Evolutionary conservation across 208 protist genomes (phyloP).

Genomic region (Porcisia deanei): DNA sequence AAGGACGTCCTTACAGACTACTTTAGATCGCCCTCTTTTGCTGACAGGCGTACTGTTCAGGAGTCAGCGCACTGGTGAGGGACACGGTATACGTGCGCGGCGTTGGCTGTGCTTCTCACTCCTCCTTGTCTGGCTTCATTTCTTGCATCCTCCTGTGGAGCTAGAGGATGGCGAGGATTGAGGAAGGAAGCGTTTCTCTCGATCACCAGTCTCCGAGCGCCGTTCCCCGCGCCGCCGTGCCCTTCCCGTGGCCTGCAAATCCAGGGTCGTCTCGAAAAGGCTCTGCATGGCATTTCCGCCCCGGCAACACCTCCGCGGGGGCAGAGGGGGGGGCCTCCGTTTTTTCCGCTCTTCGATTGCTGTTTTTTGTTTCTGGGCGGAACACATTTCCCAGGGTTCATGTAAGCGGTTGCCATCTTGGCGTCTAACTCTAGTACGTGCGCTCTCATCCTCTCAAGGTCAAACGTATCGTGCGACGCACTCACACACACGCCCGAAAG

Average conservation of each 20-base stretch:
- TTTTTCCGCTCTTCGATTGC: neutral
- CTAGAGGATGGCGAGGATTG: neutral
- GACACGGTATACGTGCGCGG: neutral
- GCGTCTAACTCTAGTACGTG: neutral
- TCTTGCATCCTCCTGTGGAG: neutral
- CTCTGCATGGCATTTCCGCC: neutral
- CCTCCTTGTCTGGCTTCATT: neutral
- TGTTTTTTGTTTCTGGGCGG: neutral
- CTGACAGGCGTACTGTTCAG: constrained; percentile 18
- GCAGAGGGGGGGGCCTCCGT: neutral
- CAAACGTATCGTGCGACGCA: neutral
- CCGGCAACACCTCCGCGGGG: neutral
- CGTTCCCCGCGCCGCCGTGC: neutral
- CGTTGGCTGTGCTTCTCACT: neutral
- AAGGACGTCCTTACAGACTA: constrained; percentile 40
- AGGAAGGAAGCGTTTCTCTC: neutral
- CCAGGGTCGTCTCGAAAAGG: too few relatives aligned
- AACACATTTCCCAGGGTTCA: neutral
- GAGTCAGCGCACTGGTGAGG: constrained; percentile 12
- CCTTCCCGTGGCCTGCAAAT: too few relatives aligned
- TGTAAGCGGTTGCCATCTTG: neutral
- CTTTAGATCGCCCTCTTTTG: constrained; percentile 28
- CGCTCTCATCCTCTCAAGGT: neutral
- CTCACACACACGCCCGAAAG: neutral
- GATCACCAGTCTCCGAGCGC: neutral